Evolutionary conservation across 306 rosid genomes (phyloP).

Genomic region (Abrus pulchellus): DNA sequence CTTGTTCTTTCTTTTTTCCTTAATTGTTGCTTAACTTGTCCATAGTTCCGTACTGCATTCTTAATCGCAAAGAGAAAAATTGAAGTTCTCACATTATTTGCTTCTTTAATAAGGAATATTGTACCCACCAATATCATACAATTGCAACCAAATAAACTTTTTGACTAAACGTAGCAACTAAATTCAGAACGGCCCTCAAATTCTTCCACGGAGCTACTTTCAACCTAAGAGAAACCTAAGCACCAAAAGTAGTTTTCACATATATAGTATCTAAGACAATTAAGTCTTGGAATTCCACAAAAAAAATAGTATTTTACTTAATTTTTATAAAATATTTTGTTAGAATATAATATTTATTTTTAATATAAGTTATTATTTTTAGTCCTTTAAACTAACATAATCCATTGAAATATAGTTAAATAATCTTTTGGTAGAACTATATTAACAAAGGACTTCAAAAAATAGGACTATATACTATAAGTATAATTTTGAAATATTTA

Average conservation of each 20-base stretch:
- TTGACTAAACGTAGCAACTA: conserved; percentile 12
- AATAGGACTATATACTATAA: too few species aligned
- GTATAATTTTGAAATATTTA: too few species aligned
- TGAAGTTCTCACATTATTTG: not conserved
- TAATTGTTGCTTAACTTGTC: not conserved
- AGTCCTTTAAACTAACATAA: too few species aligned
- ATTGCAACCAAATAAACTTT: not conserved
- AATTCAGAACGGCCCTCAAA: not conserved
- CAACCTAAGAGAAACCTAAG: not conserved
- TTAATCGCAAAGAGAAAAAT: not conserved
- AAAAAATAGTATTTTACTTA: too few species aligned
- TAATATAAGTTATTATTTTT: too few species aligned
- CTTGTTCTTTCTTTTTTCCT: not conserved
- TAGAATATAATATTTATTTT: too few species aligned
- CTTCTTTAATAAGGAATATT: not conserved
- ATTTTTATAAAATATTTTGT: too few species aligned
- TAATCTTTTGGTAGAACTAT: too few species aligned
- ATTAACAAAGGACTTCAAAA: too few species aligned
- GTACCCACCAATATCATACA: not conserved
- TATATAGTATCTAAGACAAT: too few species aligned
- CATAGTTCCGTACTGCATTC: not conserved
- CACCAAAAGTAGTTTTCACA: not conserved
- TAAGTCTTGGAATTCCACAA: too few species aligned
- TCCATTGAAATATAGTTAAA: too few species aligned
- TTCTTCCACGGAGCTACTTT: not conserved